Base-by-base conservation (phyloP, 352 stramenopile genomes). In the Peronospora destructor region DNA sequence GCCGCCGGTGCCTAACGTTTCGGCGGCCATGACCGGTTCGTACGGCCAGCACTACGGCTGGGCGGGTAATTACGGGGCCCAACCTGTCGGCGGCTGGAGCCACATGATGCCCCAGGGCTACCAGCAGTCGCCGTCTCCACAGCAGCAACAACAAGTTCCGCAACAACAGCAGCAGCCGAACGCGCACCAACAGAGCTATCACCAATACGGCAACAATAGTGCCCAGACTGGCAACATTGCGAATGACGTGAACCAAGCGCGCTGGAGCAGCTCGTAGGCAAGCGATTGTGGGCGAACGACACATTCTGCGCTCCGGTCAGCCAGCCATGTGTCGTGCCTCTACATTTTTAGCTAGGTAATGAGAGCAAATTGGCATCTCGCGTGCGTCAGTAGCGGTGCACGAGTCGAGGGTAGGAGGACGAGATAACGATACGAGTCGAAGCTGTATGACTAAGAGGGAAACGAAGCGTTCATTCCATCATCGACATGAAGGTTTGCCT, bases 101-200 rank as follows among this genome's bases (percentile, higher is more conserved):
- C 79, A 93, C 66, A 90, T 89, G 75, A 79, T 89, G 71, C 82
- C 76, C 0, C 80, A 91, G 49, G 77, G 71, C n/a, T 88, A 88
- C 58, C 81, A 89, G 66, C 75, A 87, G 59, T 76, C 67, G 28
- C 70, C 73, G 17, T 76, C 70, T 29, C 53, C 52, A 23, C 56
- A 61, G 23, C 49, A 79, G 53, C 69, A 84, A 55, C 71, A 82
- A 49, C 70, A 78, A 35, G 44, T 51, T 32, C 59, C 66, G 38
- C 71, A 81, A 52, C 71, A 84, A 33, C 67, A 84, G 60, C 76
- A 84, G 49, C 73, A 85, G 48, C 65, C 59, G 14, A 73, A 70
- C 36, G 68, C 67, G 35, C 78, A 90, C 45, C 78, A 87, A 50
- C 78, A 89, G 66, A 83, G 65, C 45, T 90, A 91, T 53, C 81